Base-by-base conservation (phyloP, 208 protist species). In the Leptomonas seymouri region DNA sequence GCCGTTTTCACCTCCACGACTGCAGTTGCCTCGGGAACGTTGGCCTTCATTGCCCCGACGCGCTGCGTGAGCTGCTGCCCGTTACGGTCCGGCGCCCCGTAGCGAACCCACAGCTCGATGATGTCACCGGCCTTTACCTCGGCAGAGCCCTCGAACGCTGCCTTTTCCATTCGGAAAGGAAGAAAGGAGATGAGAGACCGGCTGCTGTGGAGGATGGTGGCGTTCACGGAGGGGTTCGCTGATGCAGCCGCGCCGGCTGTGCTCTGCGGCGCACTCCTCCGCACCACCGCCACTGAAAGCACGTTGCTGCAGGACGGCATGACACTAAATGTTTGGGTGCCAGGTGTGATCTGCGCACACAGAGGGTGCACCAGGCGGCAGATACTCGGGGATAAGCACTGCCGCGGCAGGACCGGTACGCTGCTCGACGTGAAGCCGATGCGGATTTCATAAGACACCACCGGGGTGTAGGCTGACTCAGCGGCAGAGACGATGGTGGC, bases 221-320 rank as follows among this genome's bases (percentile, higher is more conserved):
- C 16, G 44, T 3, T 18, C 34, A 8, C 49, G 54, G 28, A 42
- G 20, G 31, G 41, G 8, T 3, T 21, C 39, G 56, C 20, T 1
- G 42, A 55, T 6, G 59, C 56, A 12, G 31, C 30, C 9, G 20
- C 53, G 23, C 46, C 46, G 7, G 49, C 39, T 55, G 56, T 41
- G 16, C 20, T 6, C 44, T 54, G 18, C 45, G 49, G 36, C 34
- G 49, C 44, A 44, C 20, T 28, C 55, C 54, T 15, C 7, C 21
- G 49, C 42, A 96, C 87, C 9, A 94, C 80, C 0, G 87, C 89
- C 1, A 94, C 86, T 8, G 84, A 84, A 3, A 67, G 45, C 3
- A 97, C 86, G 66, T 97, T 97, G 57, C 82, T 69, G 75, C 85
- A 92, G n/a, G 84, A 86, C 41, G 91, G 89, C 87, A 94, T 91